phyloP scores from a whole-genome alignment of 2,329 filamentous ascomycete genomes.

The Emmonsiellopsis sp. region DNA sequence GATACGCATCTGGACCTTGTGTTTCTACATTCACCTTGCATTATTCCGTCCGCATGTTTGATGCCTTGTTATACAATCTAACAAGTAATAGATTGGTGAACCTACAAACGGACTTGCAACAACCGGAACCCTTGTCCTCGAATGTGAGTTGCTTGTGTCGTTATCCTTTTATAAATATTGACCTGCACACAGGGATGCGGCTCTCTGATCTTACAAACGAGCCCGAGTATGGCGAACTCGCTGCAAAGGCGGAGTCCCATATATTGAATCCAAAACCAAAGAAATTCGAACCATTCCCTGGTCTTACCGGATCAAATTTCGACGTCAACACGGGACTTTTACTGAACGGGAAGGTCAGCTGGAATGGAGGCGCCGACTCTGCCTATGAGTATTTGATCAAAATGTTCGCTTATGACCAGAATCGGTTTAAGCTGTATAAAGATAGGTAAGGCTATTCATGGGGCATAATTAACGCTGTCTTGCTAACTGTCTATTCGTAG shows the following conservation, averaged over 20 bases:
- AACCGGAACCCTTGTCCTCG: constrained; percentile 67
- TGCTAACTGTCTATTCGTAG: constrained; percentile 22
- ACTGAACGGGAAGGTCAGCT: constrained; percentile 58
- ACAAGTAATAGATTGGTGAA: constrained; percentile 32
- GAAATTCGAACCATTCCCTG: constrained; percentile 61
- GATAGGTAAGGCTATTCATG: constrained; percentile 31
- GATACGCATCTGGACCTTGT: background rate
- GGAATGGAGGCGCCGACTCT: constrained; percentile 67
- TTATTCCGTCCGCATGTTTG: background rate
- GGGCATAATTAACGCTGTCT: background rate
- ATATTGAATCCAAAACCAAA: constrained; percentile 58
- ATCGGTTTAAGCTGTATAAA: constrained; percentile 54
- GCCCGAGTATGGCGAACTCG: constrained; percentile 54
- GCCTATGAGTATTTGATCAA: constrained; percentile 90
- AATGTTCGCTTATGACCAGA: constrained; percentile 72
- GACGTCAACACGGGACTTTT: constrained; percentile 58
- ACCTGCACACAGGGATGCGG: constrained; percentile 26
- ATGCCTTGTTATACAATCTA: background rate
- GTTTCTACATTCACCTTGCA: background rate
- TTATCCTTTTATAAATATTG: background rate
- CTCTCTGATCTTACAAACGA: constrained; percentile 67
- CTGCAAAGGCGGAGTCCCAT: constrained; percentile 59
- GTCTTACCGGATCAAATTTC: constrained; percentile 61
- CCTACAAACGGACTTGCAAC: constrained; percentile 63
- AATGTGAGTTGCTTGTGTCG: constrained; percentile 38